Conservation (phyloP, 1,284 basidiomycete species). For the Ustilago lituana region DNA sequence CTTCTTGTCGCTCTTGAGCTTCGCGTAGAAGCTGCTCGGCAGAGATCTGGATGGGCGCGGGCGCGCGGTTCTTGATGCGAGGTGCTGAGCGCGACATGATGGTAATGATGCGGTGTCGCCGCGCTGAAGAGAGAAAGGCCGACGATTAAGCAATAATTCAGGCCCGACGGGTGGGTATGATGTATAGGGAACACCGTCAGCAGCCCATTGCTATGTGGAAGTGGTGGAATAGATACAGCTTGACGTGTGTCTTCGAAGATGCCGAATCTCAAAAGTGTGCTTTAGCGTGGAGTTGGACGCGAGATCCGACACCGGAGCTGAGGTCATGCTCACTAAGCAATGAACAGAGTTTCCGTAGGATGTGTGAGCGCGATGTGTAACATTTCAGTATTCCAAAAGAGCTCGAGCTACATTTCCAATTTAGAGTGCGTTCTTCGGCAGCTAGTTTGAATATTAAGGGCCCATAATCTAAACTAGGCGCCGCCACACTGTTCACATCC, state of each 20-base stretch:
- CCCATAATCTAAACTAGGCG: too few species aligned
- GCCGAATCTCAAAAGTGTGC: neutral
- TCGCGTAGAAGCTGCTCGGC: slow-evolving; percentile 97
- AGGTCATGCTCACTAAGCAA: slow-evolving; percentile 8
- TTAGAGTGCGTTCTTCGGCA: neutral
- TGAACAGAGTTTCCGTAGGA: neutral
- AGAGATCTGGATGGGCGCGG: slow-evolving; percentile 94
- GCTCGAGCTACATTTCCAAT: too few species aligned
- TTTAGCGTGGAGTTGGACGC: slow-evolving; percentile 10
- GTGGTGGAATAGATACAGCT: neutral
- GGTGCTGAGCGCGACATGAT: slow-evolving; percentile 67
- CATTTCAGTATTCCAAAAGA: too few species aligned
- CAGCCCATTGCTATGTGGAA: neutral
- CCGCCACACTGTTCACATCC: too few species aligned
- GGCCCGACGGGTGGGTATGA: slow-evolving; percentile 13
- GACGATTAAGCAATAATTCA: too few species aligned
- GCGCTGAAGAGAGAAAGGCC: neutral
- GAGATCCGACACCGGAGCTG: neutral
- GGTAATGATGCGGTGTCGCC: slow-evolving; percentile 39
- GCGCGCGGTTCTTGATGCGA: slow-evolving; percentile 90
- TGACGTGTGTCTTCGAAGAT: neutral
- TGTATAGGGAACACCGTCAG: slow-evolving; percentile 7
- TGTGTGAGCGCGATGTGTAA: too few species aligned
- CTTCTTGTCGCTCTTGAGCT: slow-evolving; percentile 96
- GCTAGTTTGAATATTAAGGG: neutral